Evolutionary conservation across 495 filamentous ascomycete genomes (phyloP), one percentile per base, ranked within the genome.

Genomic region (Cryomyces antarcticus): DNA sequence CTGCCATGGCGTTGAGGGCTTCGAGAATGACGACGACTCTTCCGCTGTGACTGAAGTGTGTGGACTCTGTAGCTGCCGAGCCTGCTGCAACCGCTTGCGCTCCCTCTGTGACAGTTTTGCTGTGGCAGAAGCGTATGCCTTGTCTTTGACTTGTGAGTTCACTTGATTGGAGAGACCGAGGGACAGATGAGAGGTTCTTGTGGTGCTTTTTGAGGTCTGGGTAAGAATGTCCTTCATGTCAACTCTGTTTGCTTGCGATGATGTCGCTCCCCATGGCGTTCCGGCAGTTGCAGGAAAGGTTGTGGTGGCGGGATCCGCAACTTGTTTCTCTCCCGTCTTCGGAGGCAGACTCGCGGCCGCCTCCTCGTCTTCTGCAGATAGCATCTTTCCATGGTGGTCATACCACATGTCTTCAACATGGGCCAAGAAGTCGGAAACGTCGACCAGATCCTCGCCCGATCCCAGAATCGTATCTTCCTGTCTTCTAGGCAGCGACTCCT

Each of bases 61-160:
- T 74, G 61, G 33, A 36, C 28, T 63, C 59, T 43, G 55, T 56
- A 46, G 44, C 10, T 42, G 44, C 27, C 50, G 45, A 6, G 47
- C 41, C 31, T 77, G 65, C 44, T 80, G 76, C 46, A 71, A 60
- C 54, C 72, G 82, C 62, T 93, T 94, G 7, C 84, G 75, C 53
- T 94, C 88, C 53, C 85, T 88, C 49, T 96, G 89, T 1, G 84
- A 89, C 36, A 92, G 49, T 49, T 75, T 93, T 57, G 55, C 62
- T 41, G 53, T 58, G 49, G 52, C 46, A 2, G 51, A 49, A 2
- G 43, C 45, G 4, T 36, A 34, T 3, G 42, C 24, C 9, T 46
- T 53, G 41, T 63, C 57, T 43, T 55, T 55, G 44, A 44, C 33
- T 46, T 45, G 31, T 24, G 17, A 24, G 17, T 24, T 24, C 1